Evolutionary conservation across 306 rosid genomes (phyloP).

Genomic region (Pyrus pyrifolia): DNA sequence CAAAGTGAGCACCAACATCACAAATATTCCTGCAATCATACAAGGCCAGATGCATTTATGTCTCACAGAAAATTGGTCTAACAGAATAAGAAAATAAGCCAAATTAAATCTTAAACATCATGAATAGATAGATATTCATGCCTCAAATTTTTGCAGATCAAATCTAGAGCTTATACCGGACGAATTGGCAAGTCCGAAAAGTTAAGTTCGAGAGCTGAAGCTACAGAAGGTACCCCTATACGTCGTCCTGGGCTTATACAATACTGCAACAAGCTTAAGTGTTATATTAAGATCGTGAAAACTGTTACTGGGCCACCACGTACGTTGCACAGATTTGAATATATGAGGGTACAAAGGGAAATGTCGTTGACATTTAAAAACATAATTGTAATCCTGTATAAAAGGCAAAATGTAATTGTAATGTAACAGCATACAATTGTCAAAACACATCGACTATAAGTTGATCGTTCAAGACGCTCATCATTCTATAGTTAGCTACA

Average conservation of each 20-base stretch:
- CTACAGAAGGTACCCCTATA: constrained; percentile 29
- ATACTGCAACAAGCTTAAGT: constrained; percentile 50
- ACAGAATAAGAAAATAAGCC: neutral
- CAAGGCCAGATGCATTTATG: neutral
- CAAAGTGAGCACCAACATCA: constrained; percentile 16
- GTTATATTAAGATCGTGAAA: constrained; percentile 3
- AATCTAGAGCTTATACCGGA: constrained; percentile 31
- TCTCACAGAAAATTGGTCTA: too few species aligned
- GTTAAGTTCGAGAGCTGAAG: constrained; percentile 48
- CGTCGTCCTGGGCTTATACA: constrained; percentile 73
- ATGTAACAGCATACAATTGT: neutral
- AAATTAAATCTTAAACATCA: neutral
- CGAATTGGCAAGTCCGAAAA: constrained; percentile 90
- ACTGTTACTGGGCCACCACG: constrained; percentile 17
- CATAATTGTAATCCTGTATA: neutral
- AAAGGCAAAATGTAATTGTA: neutral
- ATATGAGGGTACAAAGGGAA: constrained; percentile 8
- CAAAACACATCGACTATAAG: too few species aligned
- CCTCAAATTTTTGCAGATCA: neutral
- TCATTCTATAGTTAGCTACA: neutral
- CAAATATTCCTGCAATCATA: neutral
- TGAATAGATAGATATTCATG: neutral
- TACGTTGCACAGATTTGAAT: neutral
- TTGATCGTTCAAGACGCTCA: neutral
- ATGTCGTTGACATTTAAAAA: neutral